Base-by-base conservation (phyloP, 179 eudicot genomes). In the Camellia oleifera region DNA sequence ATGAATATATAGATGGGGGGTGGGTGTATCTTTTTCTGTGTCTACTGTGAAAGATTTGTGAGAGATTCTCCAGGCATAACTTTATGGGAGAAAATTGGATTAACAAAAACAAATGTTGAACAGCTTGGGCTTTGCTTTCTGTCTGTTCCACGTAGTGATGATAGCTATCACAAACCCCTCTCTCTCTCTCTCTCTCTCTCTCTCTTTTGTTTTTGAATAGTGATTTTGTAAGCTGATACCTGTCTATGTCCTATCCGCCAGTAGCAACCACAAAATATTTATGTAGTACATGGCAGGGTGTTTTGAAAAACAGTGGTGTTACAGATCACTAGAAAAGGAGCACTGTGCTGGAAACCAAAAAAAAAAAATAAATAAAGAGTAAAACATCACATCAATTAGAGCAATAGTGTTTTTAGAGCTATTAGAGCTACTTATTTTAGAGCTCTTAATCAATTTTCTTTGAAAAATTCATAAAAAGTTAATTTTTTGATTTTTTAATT, bases 1-100 rank as follows among this genome's bases (percentile, higher is more conserved):
- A 9, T 5, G 54, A 52, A 5, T 54, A 54, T 9, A 9, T 54
- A 54, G 11, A 52, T 52, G 58, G 10, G 57, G 58, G 11, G 58
- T 54, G 11, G 58, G 58, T 54, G 58, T 54, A 54, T 54, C 1
- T 60, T 14, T 14, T 60, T 60, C 64, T 60, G 6, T 60, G 48
- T 64, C 66, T n/a, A 77, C 86, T 76, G 83, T 77, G 78, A 72
- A 79, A 82, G 84, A 82, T 82, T 77, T 85, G 78, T 53, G 77
- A 26, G 71, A 79, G 87, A 85, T 85, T 85, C 83, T 79, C 61
- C 72, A 60, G 85, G 85, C 78, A 81, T 76, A 64, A 62, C 83
- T 82, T 83, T 83, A 65, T 78, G 75, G 74, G 56, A 61, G 63
- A 15, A 75, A 71, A 63, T 68, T 50, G 72, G 26, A 6, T 14